phyloP scores from a whole-genome alignment of 2,329 filamentous ascomycete genomes.

The Ophiostoma sp. region DNA sequence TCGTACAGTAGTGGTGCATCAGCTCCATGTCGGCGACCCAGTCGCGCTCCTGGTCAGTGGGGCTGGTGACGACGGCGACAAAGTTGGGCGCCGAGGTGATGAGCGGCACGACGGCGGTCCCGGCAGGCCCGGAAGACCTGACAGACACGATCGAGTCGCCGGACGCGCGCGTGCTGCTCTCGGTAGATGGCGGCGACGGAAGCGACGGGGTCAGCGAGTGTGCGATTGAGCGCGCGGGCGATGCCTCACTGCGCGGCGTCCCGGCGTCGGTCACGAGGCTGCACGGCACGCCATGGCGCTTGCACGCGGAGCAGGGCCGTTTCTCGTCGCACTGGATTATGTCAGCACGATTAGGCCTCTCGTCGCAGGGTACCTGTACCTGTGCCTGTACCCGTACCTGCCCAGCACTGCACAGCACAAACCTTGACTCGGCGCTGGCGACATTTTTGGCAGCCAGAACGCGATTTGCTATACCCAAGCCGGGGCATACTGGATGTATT shows the following conservation, averaged over 20 bases:
- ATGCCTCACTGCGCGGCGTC: background rate
- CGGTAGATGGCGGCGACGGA: background rate
- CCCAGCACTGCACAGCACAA: background rate
- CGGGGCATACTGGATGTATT: slow-evolving; percentile 25
- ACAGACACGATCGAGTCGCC: background rate
- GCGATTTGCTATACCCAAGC: slow-evolving; percentile 29
- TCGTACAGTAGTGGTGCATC: slow-evolving; percentile 33
- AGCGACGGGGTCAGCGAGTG: background rate
- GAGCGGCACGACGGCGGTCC: background rate
- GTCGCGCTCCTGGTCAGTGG: slow-evolving; percentile 7
- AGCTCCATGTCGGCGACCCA: slow-evolving; percentile 37
- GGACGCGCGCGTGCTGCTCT: background rate
- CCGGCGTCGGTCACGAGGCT: slow-evolving; percentile 23
- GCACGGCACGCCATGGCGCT: slow-evolving; percentile 27
- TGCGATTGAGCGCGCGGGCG: background rate
- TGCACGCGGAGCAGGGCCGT: slow-evolving; percentile 28
- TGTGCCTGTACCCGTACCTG: background rate
- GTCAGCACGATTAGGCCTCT: background rate
- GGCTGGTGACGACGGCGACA: slow-evolving; percentile 3
- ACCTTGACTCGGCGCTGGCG: slow-evolving; percentile 29
- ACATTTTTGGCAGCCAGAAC: slow-evolving; percentile 28
- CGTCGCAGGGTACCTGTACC: background rate
- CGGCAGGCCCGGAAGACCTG: background rate
- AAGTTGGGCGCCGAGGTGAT: background rate
- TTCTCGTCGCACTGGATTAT: slow-evolving; percentile 28